Percentiles rank a stretch among this genome's conserved stretches.
Evolutionary conservation across 2,329 filamentous ascomycete species (phyloP).

Genomic region (Aspergillus fumigatiaffinis): DNA sequence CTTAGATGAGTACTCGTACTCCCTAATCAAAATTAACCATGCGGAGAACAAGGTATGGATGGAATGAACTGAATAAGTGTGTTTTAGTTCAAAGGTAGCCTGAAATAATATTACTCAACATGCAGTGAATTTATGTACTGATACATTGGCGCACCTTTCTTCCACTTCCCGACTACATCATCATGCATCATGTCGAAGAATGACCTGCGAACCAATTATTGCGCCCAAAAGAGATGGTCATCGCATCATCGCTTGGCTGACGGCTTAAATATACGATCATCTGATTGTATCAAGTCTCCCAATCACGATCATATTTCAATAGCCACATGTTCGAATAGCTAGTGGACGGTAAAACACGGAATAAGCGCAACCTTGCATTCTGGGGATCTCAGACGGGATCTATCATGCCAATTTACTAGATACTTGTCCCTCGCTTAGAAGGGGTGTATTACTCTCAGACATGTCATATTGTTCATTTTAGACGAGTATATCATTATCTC

Average conservation of each 20-base stretch:
- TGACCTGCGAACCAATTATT: not conserved
- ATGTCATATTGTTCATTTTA: not conserved
- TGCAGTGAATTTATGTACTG: too few relatives aligned
- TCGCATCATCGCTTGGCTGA: not conserved
- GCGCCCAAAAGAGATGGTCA: too few relatives aligned
- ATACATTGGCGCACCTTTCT: not conserved
- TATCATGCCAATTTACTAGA: not conserved
- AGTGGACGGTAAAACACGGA: not conserved
- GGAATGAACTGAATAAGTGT: not conserved
- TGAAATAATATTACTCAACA: too few relatives aligned
- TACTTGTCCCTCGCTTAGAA: not conserved
- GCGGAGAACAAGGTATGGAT: too few relatives aligned
- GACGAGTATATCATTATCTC: not conserved
- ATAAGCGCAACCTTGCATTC: not conserved
- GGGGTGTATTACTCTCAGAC: not conserved
- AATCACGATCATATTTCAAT: not conserved
- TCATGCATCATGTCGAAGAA: not conserved
- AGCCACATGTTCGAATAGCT: not conserved
- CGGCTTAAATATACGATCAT: not conserved
- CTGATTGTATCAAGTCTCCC: too few relatives aligned
- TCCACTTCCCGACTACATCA: not conserved
- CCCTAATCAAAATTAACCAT: not conserved
- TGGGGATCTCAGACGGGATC: not conserved
- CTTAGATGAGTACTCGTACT: not conserved
- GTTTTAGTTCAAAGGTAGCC: too few relatives aligned